These are phyloP conservation scores for Rhizodiscina lignyota DNA, from an alignment of 495 filamentous ascomycete species.

Conservation along the genomic window DNA sequence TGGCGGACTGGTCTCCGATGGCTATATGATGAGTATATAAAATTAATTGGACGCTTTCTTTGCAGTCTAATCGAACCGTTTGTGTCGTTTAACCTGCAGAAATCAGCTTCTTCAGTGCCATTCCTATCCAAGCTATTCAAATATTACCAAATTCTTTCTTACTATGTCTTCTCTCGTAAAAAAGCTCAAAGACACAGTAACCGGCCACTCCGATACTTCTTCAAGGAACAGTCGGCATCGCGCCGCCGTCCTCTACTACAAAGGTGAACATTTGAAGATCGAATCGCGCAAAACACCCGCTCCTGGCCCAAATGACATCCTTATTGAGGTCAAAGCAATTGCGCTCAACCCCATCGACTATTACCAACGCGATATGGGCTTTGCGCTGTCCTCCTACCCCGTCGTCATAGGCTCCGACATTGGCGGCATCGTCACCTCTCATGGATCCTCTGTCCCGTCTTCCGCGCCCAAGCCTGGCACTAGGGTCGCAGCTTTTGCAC, in stretches of 20 bases:
- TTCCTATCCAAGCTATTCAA: too few relatives aligned
- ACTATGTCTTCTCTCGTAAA: too few relatives aligned
- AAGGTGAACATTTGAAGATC: conserved; percentile 22
- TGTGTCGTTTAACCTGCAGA: too few relatives aligned
- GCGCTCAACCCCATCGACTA: conserved; percentile 33
- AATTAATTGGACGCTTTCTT: too few relatives aligned
- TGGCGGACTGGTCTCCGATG: too few relatives aligned
- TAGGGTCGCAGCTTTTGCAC: conserved; percentile 27
- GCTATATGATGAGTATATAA: too few relatives aligned
- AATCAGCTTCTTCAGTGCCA: too few relatives aligned
- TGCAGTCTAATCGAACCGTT: too few relatives aligned
- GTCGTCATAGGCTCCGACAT: conserved; percentile 27
- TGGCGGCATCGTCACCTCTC: conserved; percentile 21
- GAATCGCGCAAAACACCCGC: conserved; percentile 22
- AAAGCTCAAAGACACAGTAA: too few relatives aligned
- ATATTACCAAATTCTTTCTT: too few relatives aligned
- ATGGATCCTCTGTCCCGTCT: conserved; percentile 22
- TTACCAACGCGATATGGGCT: conserved; percentile 22
- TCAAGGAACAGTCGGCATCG: too few relatives aligned
- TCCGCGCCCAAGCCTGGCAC: conserved; percentile 19
- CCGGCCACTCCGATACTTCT: too few relatives aligned
- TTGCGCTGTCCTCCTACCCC: conserved; percentile 25
- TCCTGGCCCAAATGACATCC: conserved; percentile 30
- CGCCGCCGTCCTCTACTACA: conserved; percentile 22
- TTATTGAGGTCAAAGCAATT: conserved; percentile 32